Conservation (phyloP, 2,329 filamentous ascomycete genomes). For the Claviceps pusilla region DNA sequence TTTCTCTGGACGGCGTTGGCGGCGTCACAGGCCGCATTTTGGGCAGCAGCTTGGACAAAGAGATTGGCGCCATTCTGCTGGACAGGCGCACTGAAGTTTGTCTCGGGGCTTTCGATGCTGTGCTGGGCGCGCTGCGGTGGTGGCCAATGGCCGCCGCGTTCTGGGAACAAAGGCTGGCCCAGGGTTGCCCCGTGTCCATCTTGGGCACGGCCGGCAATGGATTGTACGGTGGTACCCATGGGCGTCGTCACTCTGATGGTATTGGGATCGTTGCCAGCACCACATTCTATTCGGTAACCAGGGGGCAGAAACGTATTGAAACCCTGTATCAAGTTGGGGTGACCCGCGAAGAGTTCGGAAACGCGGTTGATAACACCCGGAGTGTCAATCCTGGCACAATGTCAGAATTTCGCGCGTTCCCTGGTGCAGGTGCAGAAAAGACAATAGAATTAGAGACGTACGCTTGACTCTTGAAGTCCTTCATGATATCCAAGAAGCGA, state of each 20-base stretch:
- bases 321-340: constrained; percentile 88
- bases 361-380: constrained; percentile 95
- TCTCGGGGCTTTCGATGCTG: constrained; percentile 48
- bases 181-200: constrained; percentile 27
- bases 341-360: constrained; percentile 86
- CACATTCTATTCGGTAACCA: constrained; percentile 92
- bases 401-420: constrained; percentile 55
- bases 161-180: constrained; percentile 30
- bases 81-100: constrained; percentile 42
- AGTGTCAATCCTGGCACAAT: constrained; percentile 60
- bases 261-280: constrained; percentile 83
- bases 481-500: constrained; percentile 95
- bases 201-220: constrained; percentile 47
- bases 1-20: constrained; percentile 17
- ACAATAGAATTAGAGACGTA: constrained; percentile 30
- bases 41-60: constrained; percentile 29
- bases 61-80: constrained; percentile 34
- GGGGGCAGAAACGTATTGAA: constrained; percentile 97
- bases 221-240: constrained; percentile 89
- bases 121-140: constrained; percentile 37
- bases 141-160: constrained; percentile 42
- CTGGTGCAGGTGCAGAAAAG: constrained; percentile 27
- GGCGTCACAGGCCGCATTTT: constrained; percentile 20
- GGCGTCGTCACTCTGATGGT: constrained; percentile 94
- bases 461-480: constrained; percentile 97